These are phyloP conservation scores for Myxozyma nipponensis DNA, from an alignment of 805 yeast species.

Conservation along the genomic window DNA sequence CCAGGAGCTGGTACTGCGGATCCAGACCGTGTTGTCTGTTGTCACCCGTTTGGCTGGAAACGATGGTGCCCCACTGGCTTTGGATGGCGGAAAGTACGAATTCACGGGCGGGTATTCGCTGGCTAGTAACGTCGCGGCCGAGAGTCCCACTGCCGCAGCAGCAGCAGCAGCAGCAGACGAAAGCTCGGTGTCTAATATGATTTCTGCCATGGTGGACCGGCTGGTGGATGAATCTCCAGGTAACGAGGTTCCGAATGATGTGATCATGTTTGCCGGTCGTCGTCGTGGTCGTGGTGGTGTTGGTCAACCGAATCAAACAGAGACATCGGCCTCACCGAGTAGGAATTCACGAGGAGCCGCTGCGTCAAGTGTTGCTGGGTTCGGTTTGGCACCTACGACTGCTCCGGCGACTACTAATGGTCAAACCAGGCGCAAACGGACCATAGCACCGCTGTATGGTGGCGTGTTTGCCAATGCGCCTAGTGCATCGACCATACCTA, in stretches of 20 bases:
- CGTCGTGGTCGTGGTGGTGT: too few relatives aligned
- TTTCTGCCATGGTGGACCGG: conserved; percentile 26
- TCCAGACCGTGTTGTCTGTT: conserved; percentile 17
- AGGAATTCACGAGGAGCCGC: too few relatives aligned
- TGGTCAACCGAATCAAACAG: too few relatives aligned
- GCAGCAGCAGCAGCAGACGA: conserved; percentile 1
- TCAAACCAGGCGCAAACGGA: too few relatives aligned
- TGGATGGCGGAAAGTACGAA: conserved; percentile 6
- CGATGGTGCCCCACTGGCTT: conserved; percentile 15
- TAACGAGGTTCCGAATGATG: background rate
- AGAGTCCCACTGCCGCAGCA: background rate
- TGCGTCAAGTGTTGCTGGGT: too few relatives aligned
- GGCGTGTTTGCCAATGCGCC: background rate
- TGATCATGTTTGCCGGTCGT: background rate
- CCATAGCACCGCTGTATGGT: background rate
- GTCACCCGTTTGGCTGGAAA: conserved; percentile 8
- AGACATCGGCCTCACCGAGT: too few relatives aligned
- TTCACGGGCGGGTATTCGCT: conserved; percentile 4
- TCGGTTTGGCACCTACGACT: too few relatives aligned
- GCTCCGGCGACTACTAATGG: too few relatives aligned
- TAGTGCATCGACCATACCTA: background rate
- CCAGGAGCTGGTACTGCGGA: conserved; percentile 13
- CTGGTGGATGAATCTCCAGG: conserved; percentile 14
- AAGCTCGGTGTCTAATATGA: conserved; percentile 14
- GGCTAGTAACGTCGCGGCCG: background rate